Conservation (phyloP, 768 basidiomycete species). For the Hygrophorus russula region DNA sequence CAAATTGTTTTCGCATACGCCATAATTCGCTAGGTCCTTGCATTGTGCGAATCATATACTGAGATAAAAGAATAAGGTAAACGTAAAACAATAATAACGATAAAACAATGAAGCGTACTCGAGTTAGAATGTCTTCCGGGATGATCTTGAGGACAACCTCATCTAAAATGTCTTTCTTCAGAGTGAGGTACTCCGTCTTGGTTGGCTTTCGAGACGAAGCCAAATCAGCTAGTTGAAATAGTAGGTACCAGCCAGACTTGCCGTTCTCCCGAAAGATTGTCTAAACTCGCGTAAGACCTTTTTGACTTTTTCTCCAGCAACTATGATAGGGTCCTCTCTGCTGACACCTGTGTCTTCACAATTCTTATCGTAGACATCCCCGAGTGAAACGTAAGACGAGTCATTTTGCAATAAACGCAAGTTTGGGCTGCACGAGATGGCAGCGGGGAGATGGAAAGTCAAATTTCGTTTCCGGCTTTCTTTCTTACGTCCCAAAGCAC, state of each 20-base stretch:
- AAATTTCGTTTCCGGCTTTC: slow-evolving; percentile 90
- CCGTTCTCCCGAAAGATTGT: slow-evolving; percentile 34
- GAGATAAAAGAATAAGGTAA: background rate
- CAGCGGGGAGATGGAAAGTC: slow-evolving; percentile 82
- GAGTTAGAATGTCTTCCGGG: slow-evolving; percentile 77
- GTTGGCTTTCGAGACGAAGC: slow-evolving; percentile 29
- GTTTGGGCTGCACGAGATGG: slow-evolving; percentile 72
- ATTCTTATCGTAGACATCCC: slow-evolving; percentile 90
- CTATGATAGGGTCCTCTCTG: slow-evolving; percentile 81
- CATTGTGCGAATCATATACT: slow-evolving; percentile 94
- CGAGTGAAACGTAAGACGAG: slow-evolving; percentile 80
- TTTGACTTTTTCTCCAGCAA: slow-evolving; percentile 77
- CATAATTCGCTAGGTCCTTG: slow-evolving; percentile 75
- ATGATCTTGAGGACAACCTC: slow-evolving; percentile 82
- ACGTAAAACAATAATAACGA: background rate
- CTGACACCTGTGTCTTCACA: slow-evolving; percentile 65
- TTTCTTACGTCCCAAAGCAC: slow-evolving; percentile 77
- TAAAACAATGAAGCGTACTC: slow-evolving; percentile 36
- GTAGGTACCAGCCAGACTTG: slow-evolving; percentile 11
- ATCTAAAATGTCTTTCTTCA: slow-evolving; percentile 80
- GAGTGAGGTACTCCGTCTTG: slow-evolving; percentile 53
- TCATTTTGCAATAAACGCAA: slow-evolving; percentile 87
- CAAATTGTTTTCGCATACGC: slow-evolving; percentile 97
- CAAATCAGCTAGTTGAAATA: background rate
- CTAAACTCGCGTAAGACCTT: slow-evolving; percentile 52